Base-by-base conservation (phyloP, 225 moss, liverwort and hornwort genomes). In the Climacium dendroides region DNA sequence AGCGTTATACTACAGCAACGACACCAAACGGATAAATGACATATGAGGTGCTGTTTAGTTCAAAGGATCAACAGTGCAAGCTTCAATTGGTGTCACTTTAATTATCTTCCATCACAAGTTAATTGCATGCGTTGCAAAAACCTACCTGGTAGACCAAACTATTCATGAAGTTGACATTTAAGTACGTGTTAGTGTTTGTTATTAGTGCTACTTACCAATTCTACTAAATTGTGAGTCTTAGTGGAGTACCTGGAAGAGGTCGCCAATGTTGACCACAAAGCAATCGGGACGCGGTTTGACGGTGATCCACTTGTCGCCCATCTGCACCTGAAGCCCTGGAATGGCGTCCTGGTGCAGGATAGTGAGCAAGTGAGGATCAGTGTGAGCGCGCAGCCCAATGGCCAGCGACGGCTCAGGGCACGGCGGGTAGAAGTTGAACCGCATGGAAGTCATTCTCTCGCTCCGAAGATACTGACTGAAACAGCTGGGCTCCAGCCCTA, bases 261-360 rank as follows among this genome's bases (percentile, higher is more conserved):
- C 95, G 22, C 92, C 95, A 52, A 93, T 87, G 79, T 96, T 94
- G 87, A 96, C 91, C 78, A 94, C 94, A 37, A 94, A 92, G 81
- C 94, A 92, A 65, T 94, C 89, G 50, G 90, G 90, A 14, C 90
- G 89, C 59, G 95, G 95, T 80, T 92, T 91, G 54, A 94, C 93
- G 22, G 94, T 91, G 82, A 96, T 89, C 95, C 95, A 96, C 70
- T 91, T 91, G 17, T 91, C 89, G 18, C 84, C 87, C 85, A 93
- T 93, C 47, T 91, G 90, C 82, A 96, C 91, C 80, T 96, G 95
- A 7, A 96, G 88, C 24, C 95, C 94, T 12, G 94, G 93, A 28
- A 93, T 78, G 80, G 87, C 84, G 82, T 92, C 92, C 73, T 96
- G 95, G 74, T 92, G 91, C 43, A 96, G 60, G 35, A 96, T 91